phyloP scores from a whole-genome alignment of 306 rosid genomes.

The Cicer arietinum region DNA sequence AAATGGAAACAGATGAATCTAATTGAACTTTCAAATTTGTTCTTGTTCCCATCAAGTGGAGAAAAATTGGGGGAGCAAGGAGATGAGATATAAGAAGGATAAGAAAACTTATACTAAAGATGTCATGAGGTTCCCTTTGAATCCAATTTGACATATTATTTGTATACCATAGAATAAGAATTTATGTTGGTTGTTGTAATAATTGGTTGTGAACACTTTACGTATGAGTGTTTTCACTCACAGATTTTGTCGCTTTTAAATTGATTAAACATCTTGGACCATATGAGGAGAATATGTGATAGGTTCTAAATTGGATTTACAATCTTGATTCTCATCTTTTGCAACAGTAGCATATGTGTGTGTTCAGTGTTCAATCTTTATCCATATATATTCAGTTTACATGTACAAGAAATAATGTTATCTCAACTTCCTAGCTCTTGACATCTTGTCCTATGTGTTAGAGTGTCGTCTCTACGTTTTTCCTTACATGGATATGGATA shows the following conservation, averaged over 20 bases:
- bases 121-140: conserved; percentile 25
- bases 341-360: not conserved
- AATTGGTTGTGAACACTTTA: conserved; percentile 46
- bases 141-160: conserved; percentile 39
- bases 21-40: conserved; percentile 14
- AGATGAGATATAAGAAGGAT: conserved; percentile 19
- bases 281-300: conserved; percentile 17
- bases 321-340: not conserved
- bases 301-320: not conserved
- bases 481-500: too few relatives aligned
- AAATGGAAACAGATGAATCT: conserved; percentile 31
- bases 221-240: conserved; percentile 42
- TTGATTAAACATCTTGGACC: conserved; percentile 38
- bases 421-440: too few relatives aligned
- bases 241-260: conserved; percentile 36
- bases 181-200: conserved; percentile 35
- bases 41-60: conserved; percentile 22
- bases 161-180: conserved; percentile 42
- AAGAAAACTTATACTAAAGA: conserved; percentile 32
- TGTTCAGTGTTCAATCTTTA: not conserved
- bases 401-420: too few relatives aligned
- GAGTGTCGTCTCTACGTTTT: too few relatives aligned
- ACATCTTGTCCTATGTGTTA: too few relatives aligned
- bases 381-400: not conserved
- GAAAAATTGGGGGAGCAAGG: conserved; percentile 38